Evolutionary conservation across 225 moss, liverwort and hornwort genomes (phyloP), one percentile per base, ranked within the genome.

Genomic region (Pleurozium schreberi): DNA sequence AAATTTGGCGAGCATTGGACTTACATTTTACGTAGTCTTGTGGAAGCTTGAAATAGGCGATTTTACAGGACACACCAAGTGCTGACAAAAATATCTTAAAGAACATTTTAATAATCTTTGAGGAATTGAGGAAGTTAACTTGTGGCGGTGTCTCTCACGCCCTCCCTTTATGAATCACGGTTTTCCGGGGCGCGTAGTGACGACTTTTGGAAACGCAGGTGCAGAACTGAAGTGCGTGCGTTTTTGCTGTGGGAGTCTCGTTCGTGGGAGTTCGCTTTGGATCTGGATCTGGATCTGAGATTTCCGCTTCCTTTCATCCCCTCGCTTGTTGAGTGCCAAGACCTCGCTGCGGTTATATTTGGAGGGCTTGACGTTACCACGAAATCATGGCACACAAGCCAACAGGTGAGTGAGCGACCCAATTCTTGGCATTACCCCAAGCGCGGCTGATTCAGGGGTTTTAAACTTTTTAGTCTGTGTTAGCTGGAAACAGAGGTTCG

Each of bases 331-430:
- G 87, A 30, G 58, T 68, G 75, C 59, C 86, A 83, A 87, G 75
- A 82, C 82, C 74, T 77, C 47, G 67, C 57, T 82, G 57, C 75
- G 76, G 90, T 86, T 87, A 75, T 86, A 66, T 82, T 90, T 58
- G 67, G 33, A 75, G 53, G 23, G 85, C 53, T 52, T 18, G 30
- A 53, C 80, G 40, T 57, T 83, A 58, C 75, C 49, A 14, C 52
- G 42, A 34, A 30, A 83, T 67, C 83, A 90, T 87, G 90, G 90
- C 90, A 42, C 83, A 90, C 87, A 90, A 68, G 50, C 90, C 90
- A n/a, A 87, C 49, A 58, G 90, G 87, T 87, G 65, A 78, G 50
- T 22, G 62, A 62, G 87, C 67, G 67, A 28, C 21, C 83, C 83
- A 55, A 47, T 84, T 87, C 76, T 90, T 83, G 62, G 57, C 49